Conservation (phyloP, 176 grass and related monocot genomes). For the Cocos nucifera region DNA sequence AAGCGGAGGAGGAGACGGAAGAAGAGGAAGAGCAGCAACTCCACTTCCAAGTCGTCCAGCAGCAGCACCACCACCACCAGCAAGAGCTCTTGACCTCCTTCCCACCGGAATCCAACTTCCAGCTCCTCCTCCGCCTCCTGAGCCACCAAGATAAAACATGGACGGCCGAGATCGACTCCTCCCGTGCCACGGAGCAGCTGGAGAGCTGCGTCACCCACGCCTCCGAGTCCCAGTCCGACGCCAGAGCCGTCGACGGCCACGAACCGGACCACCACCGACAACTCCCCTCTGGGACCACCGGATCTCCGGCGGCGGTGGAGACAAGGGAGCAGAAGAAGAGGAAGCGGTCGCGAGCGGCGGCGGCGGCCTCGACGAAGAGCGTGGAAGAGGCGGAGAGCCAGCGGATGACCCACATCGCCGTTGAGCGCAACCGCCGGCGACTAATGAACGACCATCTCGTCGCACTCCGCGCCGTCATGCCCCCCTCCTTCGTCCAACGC, state of each 20-base stretch:
- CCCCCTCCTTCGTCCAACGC: slow-evolving; percentile 57
- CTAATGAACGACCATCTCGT: slow-evolving; percentile 96
- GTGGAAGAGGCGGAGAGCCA: slow-evolving; percentile 77
- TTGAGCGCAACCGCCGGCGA: slow-evolving; percentile 91
- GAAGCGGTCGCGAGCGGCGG: slow-evolving; percentile 19
- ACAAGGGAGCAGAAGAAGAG: slow-evolving; percentile 34
- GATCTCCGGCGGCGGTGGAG: background rate
- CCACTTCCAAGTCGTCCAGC: background rate
- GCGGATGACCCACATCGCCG: slow-evolving; percentile 89
- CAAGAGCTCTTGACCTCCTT: background rate
- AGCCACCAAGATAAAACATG: background rate
- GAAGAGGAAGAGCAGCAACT: background rate
- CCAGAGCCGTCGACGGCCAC: too few species aligned
- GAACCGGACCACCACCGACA: too few species aligned
- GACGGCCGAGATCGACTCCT: background rate
- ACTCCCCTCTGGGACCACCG: background rate
- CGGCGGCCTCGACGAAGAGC: slow-evolving; percentile 46
- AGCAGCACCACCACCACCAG: background rate
- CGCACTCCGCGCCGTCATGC: slow-evolving; percentile 67
- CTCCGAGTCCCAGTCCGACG: background rate
- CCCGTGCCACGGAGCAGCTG: slow-evolving; percentile 19
- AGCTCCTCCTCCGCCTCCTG: slow-evolving; percentile 12
- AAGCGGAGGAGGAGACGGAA: background rate
- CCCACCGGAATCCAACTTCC: slow-evolving; percentile 14
- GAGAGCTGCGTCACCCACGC: slow-evolving; percentile 84